phyloP scores from a whole-genome alignment of 495 filamentous ascomycete genomes.

The Bryoglossum gracile region DNA sequence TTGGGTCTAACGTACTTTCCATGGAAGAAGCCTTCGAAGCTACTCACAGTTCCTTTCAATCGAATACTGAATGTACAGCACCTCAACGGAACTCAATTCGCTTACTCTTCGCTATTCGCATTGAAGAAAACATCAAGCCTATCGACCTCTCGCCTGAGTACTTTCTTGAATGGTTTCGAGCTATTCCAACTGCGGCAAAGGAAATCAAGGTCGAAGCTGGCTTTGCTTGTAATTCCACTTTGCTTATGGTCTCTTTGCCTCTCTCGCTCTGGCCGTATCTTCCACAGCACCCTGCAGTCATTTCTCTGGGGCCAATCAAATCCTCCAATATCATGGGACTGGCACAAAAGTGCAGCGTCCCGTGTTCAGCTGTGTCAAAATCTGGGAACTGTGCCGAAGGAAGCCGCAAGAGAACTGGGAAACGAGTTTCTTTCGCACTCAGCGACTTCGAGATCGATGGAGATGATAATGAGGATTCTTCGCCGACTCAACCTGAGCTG shows the following conservation, averaged over 20 bases:
- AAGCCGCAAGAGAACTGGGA: neutral
- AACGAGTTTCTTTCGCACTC: neutral
- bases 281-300: neutral
- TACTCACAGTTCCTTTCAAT: neutral
- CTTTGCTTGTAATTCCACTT: neutral
- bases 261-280: neutral
- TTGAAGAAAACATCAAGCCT: neutral
- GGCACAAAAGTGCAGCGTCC: neutral
- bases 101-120: neutral
- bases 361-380: neutral
- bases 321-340: constrained; percentile 34
- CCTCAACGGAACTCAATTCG: neutral
- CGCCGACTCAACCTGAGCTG: neutral
- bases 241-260: neutral
- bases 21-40: neutral
- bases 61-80: neutral
- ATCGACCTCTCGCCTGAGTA: neutral
- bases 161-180: constrained; percentile 1
- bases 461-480: neutral
- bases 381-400: neutral
- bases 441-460: neutral
- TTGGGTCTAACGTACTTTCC: neutral
- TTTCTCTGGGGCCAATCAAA: neutral
- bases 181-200: neutral
- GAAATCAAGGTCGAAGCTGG: neutral